Conservation (phyloP, 148 eudicot species). For the Fallopia convolvulus region DNA sequence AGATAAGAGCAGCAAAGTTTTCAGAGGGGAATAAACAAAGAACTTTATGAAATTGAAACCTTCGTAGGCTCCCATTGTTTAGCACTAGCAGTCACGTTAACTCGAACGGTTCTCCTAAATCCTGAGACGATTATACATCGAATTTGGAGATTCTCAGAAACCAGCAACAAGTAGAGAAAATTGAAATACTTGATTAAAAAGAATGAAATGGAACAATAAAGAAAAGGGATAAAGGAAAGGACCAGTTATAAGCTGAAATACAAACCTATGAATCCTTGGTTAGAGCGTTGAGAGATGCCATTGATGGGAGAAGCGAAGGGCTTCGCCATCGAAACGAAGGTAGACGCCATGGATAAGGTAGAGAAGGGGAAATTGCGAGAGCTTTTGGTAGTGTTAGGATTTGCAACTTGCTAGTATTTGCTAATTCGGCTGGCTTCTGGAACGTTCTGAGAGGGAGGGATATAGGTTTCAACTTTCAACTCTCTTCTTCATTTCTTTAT, state of each 20-base stretch:
- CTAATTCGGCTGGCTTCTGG: not conserved
- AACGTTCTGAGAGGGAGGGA: not conserved
- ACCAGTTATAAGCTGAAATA: not conserved
- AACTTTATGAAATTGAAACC: constrained; percentile 26
- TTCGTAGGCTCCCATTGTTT: constrained; percentile 62
- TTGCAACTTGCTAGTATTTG: not conserved
- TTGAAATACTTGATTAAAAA: not conserved
- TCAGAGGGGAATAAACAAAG: not conserved
- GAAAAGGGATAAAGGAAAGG: not conserved
- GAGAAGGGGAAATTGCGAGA: not conserved
- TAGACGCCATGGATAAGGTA: constrained; percentile 10
- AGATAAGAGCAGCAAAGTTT: not conserved
- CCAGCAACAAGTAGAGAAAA: not conserved
- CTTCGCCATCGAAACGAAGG: constrained; percentile 12
- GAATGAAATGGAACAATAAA: not conserved
- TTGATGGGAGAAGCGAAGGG: constrained; percentile 7
- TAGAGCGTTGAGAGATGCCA: constrained; percentile 7
- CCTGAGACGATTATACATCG: constrained; percentile 25
- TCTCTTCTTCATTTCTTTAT: too few species aligned
- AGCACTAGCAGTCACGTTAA: constrained; percentile 41
- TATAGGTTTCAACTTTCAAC: not conserved
- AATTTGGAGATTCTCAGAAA: not conserved
- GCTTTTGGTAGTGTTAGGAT: not conserved
- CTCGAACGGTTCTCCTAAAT: constrained; percentile 33
- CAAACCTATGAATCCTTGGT: not conserved